Base-by-base conservation (phyloP, 768 basidiomycete genomes). In the Cytidiella melzeri region DNA sequence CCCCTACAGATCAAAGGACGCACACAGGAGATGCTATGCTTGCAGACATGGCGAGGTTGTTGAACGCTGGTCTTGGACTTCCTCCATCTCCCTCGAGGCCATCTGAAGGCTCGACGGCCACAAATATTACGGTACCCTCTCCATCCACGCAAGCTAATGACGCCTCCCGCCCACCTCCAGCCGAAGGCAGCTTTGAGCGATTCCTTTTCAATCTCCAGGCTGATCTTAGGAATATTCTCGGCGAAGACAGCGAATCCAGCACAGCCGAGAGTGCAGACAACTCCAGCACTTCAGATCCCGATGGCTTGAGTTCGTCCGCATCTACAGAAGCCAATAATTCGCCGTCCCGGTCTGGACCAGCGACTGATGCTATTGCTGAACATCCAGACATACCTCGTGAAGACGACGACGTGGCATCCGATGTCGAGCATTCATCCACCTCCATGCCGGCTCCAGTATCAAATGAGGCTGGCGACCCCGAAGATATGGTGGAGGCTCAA, bases 21-120 rank as follows among this genome's bases (percentile, higher is more conserved):
- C 84, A 45, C 64, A 61, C 67, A 0, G 56, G 86, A 38, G 82
- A 87, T 56, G 66, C 80, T 41, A 84, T 90, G 76, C 72, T 90
- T 42, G 79, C 83, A 1, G 87, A 90, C 63, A 88, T 89, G 84
- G 84, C 85, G 21, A 72, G 87, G 24, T 87, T 85, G 7, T 84
- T 90, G 59, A 85, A 87, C 56, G 69, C 84, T 41, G 86, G 86
- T 11, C 71, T 90, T 26, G 68, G 68, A 2, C 51, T 67, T 27
- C 50, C 50, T n/a, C 21, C 47, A 27, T 19, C 38, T 20, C 18
- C 15, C 7, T 34, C 26, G n/a, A 23, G 21, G n/a, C 25, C 41
- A 27, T 3, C 19, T 41, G 24, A 44, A 46, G 15, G 24, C 54
- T 12, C 30, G 23, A 15, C 30, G 30, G 7, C 30, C 7, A 34